Base-by-base conservation (phyloP, 2,329 filamentous ascomycete species). In the Apiospora koreana region DNA sequence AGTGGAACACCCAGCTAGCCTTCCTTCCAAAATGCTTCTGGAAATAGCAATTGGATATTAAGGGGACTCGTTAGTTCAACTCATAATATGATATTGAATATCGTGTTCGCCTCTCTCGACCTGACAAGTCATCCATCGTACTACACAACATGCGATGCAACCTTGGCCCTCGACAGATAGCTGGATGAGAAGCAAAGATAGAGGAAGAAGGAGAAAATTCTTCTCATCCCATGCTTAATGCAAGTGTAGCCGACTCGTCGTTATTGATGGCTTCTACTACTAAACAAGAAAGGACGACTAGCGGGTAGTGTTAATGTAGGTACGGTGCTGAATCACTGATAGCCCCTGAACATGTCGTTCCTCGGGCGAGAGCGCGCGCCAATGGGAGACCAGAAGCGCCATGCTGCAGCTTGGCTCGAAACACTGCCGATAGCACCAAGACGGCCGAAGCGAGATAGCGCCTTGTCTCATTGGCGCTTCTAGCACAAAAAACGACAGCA, bases 341-440 rank as follows among this genome's bases (percentile, higher is more conserved):
- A 35, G 31, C 54, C 54, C 54, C 54, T 62, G 54, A 38, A 62
- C 54, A 38, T 38, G 54, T 62, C 54, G 54, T 62, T 38, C 28
- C 38, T 14, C 31, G 31, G 54, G 54, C 31, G 54, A 62, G 21
- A 8, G 28, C 64, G 64, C 42, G 64, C 64, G 38, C 64, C 64
- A 66, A 66, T 66, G 42, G 42, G 42, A 41, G 23, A 14, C n/a
- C 64, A 66, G 64, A 66, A 66, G 64, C 64, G 25, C 23, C 38
- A 14, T 66, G 9, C 7, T 66, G 38, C 42, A 42, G 64, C 64
- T 43, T 21, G 31, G 42, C 42, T 28, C 64, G 38, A 66, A 66
- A 66, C 64, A 65, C 64, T 45, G 64, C 64, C 64, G 28, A 62
- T 62, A 62, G 31, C 54, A 62, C 54, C 54, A 62, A 38, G 54